Evolutionary conservation across 148 eudicot genomes (phyloP).

Genomic region (Rhododendron mucronatum): DNA sequence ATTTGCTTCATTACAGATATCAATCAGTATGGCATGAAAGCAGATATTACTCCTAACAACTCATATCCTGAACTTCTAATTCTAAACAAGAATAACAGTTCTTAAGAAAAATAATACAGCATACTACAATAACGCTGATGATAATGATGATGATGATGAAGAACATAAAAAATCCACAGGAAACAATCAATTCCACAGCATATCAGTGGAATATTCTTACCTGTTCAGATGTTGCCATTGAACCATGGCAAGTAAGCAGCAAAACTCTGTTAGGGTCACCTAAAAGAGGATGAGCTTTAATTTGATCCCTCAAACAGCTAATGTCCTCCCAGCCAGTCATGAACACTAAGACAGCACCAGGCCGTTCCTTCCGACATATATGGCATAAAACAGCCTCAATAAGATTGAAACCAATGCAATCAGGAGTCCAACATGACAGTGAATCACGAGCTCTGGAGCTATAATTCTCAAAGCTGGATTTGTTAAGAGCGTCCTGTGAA

Average conservation of each 20-base stretch:
- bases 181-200: neutral
- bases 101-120: neutral
- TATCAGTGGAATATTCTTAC: constrained; percentile 19
- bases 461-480: constrained; percentile 73
- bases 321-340: constrained; percentile 99
- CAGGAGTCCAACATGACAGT: constrained; percentile 83
- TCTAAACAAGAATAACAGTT: neutral
- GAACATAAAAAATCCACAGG: neutral
- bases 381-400: constrained; percentile 93
- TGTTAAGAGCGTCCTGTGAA: constrained; percentile 73
- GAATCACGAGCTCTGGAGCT: constrained; percentile 92
- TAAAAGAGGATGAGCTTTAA: constrained; percentile 94
- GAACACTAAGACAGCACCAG: constrained; percentile 94
- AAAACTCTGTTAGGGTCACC: constrained; percentile 97
- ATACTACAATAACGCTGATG: neutral
- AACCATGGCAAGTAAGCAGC: constrained; percentile 95
- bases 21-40: neutral
- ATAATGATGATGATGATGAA: neutral
- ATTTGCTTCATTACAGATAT: neutral
- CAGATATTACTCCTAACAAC: neutral
- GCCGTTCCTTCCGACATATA: constrained; percentile 91
- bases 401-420: constrained; percentile 90
- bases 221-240: constrained; percentile 99
- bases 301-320: constrained; percentile 84
- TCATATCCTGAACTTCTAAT: neutral